Conservation (phyloP, 2,329 filamentous ascomycete genomes). For the Clonostachys rosea region DNA sequence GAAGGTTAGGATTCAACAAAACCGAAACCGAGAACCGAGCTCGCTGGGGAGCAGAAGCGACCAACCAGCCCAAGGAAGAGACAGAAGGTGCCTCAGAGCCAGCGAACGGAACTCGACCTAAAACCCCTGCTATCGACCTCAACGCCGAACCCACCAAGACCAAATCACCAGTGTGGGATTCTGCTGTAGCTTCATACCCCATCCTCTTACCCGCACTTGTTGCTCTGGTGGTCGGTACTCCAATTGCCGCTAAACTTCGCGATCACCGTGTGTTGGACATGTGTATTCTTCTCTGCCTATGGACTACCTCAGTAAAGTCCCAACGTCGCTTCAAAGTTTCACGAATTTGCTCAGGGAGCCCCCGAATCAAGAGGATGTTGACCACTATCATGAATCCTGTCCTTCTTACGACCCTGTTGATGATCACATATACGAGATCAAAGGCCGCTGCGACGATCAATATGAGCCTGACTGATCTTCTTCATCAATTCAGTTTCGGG, state of each 20-base stretch:
- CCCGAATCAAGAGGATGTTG: constrained; percentile 19
- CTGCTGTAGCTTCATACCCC: constrained; percentile 11
- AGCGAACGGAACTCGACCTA: background rate
- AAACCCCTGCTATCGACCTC: background rate
- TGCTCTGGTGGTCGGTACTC: constrained; percentile 31
- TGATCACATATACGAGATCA: constrained; percentile 34
- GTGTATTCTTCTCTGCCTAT: constrained; percentile 40
- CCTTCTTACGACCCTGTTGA: constrained; percentile 36
- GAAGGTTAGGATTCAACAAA: background rate
- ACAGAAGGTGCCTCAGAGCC: background rate
- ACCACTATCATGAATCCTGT: constrained; percentile 41
- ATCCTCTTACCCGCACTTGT: constrained; percentile 21
- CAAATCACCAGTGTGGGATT: background rate
- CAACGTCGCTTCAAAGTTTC: constrained; percentile 28
- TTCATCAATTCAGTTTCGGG: constrained; percentile 23
- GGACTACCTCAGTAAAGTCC: constrained; percentile 33
- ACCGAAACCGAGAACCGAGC: background rate
- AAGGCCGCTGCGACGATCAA: constrained; percentile 24
- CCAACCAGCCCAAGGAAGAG: background rate
- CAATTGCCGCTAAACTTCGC: constrained; percentile 22
- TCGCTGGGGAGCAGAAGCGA: background rate
- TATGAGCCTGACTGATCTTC: constrained; percentile 13
- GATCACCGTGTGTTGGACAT: constrained; percentile 38
- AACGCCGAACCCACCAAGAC: background rate
- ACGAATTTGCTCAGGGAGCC: background rate